Evolutionary conservation across 83 land plant species (phyloP).

Genomic region (Picea abies): DNA sequence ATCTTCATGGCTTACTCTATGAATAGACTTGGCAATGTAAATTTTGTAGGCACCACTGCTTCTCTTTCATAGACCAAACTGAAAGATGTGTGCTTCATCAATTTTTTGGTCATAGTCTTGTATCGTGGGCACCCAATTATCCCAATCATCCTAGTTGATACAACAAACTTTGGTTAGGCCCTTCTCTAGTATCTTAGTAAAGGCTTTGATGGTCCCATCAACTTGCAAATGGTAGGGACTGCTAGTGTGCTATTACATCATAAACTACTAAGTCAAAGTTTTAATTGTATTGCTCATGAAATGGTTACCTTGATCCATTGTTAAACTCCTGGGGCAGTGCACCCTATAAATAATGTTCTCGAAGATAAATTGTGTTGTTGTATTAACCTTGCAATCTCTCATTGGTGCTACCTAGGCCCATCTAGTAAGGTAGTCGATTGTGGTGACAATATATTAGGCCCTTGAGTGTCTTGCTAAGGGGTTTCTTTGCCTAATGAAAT

Average conservation of each 20-base stretch:
- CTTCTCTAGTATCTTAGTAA: neutral
- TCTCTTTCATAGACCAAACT: no score
- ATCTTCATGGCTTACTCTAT: no score
- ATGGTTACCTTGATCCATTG: neutral
- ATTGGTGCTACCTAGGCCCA: neutral
- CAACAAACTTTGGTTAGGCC: neutral
- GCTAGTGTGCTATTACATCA: neutral
- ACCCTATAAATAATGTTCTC: neutral
- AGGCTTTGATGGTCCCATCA: neutral
- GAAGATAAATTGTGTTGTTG: neutral
- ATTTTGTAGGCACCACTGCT: no score
- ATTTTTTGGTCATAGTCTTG: no score
- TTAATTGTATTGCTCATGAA: neutral
- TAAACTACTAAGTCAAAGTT: neutral
- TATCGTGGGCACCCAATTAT: no score
- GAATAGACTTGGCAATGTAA: no score
- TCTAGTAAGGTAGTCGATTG: neutral
- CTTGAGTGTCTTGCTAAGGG: neutral
- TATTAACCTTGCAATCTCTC: neutral
- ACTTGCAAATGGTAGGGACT: neutral
- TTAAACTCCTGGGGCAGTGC: neutral
- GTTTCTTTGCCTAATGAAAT: no score
- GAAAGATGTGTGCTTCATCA: no score
- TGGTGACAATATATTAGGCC: neutral
- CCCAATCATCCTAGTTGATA: neutral